phyloP scores from a whole-genome alignment of 169 alveolate species.

The Cryptosporidium tyzzeri region DNA sequence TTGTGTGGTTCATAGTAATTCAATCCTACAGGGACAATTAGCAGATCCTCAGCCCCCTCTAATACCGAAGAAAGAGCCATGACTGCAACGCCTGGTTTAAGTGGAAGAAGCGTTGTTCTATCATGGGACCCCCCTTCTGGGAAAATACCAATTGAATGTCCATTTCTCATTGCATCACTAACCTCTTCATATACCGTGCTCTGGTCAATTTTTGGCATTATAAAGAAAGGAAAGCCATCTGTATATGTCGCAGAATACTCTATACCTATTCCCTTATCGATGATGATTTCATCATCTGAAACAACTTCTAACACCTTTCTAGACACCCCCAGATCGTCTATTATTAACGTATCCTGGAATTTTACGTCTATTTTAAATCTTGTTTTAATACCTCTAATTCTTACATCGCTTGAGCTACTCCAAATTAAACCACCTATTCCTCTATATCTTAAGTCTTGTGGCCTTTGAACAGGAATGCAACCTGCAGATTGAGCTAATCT shows the following conservation, averaged over 20 bases:
- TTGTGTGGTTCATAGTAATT: constrained; percentile 86
- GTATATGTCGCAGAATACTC: constrained; percentile 74
- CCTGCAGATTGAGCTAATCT: constrained; percentile 88
- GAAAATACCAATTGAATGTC: constrained; percentile 92
- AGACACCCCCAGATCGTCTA: constrained; percentile 79
- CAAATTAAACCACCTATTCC: constrained; percentile 88
- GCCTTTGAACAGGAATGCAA: constrained; percentile 90
- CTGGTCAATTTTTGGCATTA: constrained; percentile 92
- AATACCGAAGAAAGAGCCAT: constrained; percentile 93
- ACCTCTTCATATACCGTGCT: constrained; percentile 91
- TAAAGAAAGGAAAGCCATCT: constrained; percentile 73
- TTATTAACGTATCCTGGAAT: constrained; percentile 86
- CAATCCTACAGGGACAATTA: constrained; percentile 90
- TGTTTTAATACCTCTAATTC: constrained; percentile 86
- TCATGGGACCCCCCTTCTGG: constrained; percentile 98
- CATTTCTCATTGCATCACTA: constrained; percentile 87
- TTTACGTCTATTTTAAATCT: constrained; percentile 87
- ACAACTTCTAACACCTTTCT: constrained; percentile 84
- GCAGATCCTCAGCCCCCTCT: constrained; percentile 91
- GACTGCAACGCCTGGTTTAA: constrained; percentile 94
- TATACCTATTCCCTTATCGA: constrained; percentile 79
- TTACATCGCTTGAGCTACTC: constrained; percentile 76
- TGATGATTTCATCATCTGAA: constrained; percentile 87
- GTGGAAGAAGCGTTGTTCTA: constrained; percentile 91
- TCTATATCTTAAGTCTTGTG: constrained; percentile 86